A percentile compares a stretch with the other conserved stretches of the same genome.
phyloP scores from a whole-genome alignment of 2,329 filamentous ascomycete genomes.

The Aspergillus transmontanensis region DNA sequence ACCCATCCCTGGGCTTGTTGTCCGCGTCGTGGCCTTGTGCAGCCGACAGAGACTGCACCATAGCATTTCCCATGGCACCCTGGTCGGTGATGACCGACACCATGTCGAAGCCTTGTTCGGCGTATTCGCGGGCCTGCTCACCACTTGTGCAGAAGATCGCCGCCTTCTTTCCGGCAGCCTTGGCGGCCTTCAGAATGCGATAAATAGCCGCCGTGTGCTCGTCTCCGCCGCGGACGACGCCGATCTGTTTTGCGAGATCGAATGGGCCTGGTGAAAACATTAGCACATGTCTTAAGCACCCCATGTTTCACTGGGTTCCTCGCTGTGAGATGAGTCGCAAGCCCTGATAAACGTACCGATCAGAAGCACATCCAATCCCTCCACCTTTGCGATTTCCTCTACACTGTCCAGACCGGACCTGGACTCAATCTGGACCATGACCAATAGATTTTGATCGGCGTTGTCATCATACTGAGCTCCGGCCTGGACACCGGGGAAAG shows the following conservation, averaged over 20 bases:
- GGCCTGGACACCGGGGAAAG: conserved; percentile 29
- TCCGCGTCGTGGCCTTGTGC: conserved; percentile 29
- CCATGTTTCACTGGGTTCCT: fast-evolving
- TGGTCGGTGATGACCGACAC: conserved; percentile 44
- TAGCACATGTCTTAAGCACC: neutral
- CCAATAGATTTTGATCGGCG: conserved; percentile 35
- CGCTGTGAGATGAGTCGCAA: too few relatives aligned
- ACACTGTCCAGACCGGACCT: conserved; percentile 44
- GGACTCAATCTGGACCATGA: conserved; percentile 48
- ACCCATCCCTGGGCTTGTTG: conserved; percentile 16
- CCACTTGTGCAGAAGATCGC: conserved; percentile 47
- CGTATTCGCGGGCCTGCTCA: conserved; percentile 35
- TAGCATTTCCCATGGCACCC: conserved; percentile 34
- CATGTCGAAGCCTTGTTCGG: conserved; percentile 44
- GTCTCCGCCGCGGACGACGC: conserved; percentile 35
- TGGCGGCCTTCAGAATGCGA: conserved; percentile 36
- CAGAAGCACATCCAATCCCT: conserved; percentile 45
- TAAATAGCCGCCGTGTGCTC: conserved; percentile 46
- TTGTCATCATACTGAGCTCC: conserved; percentile 35
- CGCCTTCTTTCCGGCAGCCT: conserved; percentile 41
- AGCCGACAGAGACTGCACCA: conserved; percentile 34
- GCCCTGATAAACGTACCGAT: conserved; percentile 30
- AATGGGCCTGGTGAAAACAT: conserved; percentile 29
- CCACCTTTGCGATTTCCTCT: conserved; percentile 46
- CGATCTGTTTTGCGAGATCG: conserved; percentile 43